Percentiles rank a stretch among this genome's conserved stretches.
Conservation (phyloP, 768 basidiomycete species). For the Boletus edulis region DNA sequence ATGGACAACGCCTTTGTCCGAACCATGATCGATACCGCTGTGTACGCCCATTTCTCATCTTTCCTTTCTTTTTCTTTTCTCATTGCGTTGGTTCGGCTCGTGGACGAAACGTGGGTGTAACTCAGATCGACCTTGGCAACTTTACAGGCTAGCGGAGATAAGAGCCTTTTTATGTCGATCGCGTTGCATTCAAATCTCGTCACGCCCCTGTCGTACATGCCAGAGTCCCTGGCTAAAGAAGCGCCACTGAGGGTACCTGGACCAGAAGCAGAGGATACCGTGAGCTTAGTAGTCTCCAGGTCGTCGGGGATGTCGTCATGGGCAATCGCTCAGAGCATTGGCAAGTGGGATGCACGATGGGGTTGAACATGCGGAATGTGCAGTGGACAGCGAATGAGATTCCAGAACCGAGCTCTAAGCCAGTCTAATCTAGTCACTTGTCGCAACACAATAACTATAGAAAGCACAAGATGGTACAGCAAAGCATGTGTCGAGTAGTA, state of each 20-base stretch:
- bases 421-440: conserved; percentile 33
- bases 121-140: conserved; percentile 9
- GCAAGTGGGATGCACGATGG: conserved; percentile 41
- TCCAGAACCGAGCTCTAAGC: neutral
- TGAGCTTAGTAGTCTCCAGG: conserved; percentile 40
- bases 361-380: conserved; percentile 36
- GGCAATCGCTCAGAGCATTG: conserved; percentile 44
- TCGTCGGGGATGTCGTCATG: conserved; percentile 28
- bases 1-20: conserved; percentile 53
- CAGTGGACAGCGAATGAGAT: conserved; percentile 15
- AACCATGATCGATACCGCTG: conserved; percentile 43
- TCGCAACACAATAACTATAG: conserved; percentile 31
- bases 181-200: conserved; percentile 40
- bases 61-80: too few species aligned
- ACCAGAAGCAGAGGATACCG: conserved; percentile 52
- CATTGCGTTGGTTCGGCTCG: neutral
- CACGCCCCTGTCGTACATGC: conserved; percentile 51
- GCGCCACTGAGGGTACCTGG: conserved; percentile 42
- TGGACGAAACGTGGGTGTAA: neutral
- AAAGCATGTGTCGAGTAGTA: conserved; percentile 23
- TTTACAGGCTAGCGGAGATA: conserved; percentile 4
- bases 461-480: conserved; percentile 33
- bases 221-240: conserved; percentile 26
- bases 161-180: conserved; percentile 16
- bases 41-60: conserved; percentile 22